phyloP scores from a whole-genome alignment of 2,329 filamentous ascomycete genomes.

The Uncinocarpus reesii region DNA sequence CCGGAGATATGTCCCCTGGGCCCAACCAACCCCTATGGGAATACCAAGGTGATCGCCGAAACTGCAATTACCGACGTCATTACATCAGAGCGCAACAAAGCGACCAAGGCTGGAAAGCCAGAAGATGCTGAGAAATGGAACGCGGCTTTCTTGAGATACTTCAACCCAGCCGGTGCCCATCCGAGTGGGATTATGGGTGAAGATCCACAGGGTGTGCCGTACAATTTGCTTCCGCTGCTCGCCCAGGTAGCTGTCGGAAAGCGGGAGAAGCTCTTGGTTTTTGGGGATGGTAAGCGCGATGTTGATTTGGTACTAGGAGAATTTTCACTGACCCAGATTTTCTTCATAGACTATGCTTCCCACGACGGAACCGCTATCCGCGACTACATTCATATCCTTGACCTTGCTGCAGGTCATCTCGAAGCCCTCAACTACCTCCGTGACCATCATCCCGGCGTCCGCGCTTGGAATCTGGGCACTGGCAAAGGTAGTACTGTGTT shows the following conservation, averaged over 20 bases:
- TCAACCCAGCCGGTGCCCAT: conserved; percentile 93
- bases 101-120: conserved; percentile 65
- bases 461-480: conserved; percentile 93
- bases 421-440: conserved; percentile 84
- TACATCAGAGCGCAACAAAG: conserved; percentile 72
- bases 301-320: neutral
- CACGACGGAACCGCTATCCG: conserved; percentile 88
- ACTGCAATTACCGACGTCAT: conserved; percentile 83
- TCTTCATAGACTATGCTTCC: conserved; percentile 70
- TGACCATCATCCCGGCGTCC: conserved; percentile 72
- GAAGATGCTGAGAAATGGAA: conserved; percentile 74
- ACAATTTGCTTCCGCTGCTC: conserved; percentile 86
- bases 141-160: conserved; percentile 85
- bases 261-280: conserved; percentile 85
- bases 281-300: conserved; percentile 69
- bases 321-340: too few relatives aligned
- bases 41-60: conserved; percentile 90
- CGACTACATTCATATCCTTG: conserved; percentile 95
- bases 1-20: conserved; percentile 93
- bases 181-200: conserved; percentile 96
- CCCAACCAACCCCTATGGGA: conserved; percentile 94
- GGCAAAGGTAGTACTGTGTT: conserved; percentile 92
- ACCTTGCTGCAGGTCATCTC: conserved; percentile 76
- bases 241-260: conserved; percentile 95
- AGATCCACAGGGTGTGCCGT: conserved; percentile 89